These are phyloP conservation scores for Gymnopus androsaceus DNA, from an alignment of 1,284 basidiomycete species.

Conservation along the genomic window DNA sequence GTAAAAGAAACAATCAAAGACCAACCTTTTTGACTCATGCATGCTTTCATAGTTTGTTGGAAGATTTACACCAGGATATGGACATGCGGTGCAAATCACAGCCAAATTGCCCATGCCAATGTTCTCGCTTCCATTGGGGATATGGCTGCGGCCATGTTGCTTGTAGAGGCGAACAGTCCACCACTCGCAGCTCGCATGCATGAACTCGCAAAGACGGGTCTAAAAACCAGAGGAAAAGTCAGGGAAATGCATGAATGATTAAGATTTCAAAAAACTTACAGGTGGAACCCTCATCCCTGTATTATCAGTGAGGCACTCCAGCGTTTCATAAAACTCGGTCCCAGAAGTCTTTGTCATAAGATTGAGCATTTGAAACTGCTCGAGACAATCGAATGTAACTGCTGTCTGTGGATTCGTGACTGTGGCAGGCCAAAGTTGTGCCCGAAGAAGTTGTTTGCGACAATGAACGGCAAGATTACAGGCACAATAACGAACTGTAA, in stretches of 20 bases:
- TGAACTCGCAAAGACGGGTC: conserved; percentile 15
- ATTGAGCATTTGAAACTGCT: conserved; percentile 26
- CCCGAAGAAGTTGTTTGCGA: conserved; percentile 24
- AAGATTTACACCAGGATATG: conserved; percentile 24
- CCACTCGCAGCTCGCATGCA: conserved; percentile 18
- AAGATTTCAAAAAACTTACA: conserved; percentile 11
- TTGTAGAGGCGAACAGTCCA: conserved; percentile 22
- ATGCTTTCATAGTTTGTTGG: conserved; percentile 12
- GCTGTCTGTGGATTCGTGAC: conserved; percentile 23
- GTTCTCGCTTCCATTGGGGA: conserved; percentile 10
- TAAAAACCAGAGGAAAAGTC: not conserved
- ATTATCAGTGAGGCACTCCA: too few species aligned
- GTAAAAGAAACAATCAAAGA: not conserved
- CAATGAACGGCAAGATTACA: conserved; percentile 15
- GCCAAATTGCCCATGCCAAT: conserved; percentile 18
- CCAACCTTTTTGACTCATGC: conserved; percentile 7
- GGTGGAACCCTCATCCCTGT: conserved; percentile 18
- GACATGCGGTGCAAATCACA: conserved; percentile 26
- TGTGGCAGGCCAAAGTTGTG: conserved; percentile 25
- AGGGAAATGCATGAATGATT: not conserved
- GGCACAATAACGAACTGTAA: conserved; percentile 24
- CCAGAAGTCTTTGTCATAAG: conserved; percentile 27
- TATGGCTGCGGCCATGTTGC: conserved; percentile 20
- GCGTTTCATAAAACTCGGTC: conserved; percentile 27
- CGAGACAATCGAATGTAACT: conserved; percentile 25